Base-by-base conservation (phyloP, 768 basidiomycete genomes). In the Mycena olivaceomarginata region DNA sequence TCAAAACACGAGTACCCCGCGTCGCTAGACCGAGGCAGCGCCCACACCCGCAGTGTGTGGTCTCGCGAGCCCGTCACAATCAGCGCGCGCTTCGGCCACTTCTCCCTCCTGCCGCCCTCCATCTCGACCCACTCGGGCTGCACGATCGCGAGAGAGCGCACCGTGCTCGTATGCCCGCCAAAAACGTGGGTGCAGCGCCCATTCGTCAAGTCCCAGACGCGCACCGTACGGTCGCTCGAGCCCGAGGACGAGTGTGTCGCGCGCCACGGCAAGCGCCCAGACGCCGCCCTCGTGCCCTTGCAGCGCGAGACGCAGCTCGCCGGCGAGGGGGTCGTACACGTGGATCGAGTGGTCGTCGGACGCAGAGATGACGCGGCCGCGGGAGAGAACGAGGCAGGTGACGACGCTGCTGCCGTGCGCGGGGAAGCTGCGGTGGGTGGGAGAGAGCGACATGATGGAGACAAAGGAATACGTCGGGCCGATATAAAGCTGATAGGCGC, bases 321-420 rank as follows among this genome's bases (percentile, higher is more conserved):
- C 98, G 0, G 94, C 95, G 40, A 90, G 84, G n/a, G 96, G 97
- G 31, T 94, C 95, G 84, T 98, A 99, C 62, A 99, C 93, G 82
- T 98, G 96, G 82, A 99, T 98, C 5, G 97, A 96, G 81, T 99
- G 97, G 85, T 99, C 97, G 85, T 99, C 98, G 0, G 97, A 98
- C 13, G 98, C 98, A 13, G 96, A 97, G 82, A 99, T 97, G 86
- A 99, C 97, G 76, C 98, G 96, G 40, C 96, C 95, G 76, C 93
- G 93, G 67, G 98, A 98, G 87, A 99, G 96, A 80, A 99, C 92
- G 62, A 99, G 92, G 84, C 97, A 98, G 56, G 98, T 99, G 83
- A 99, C 97, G 77, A 99, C 98, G 31, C 94, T 93, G 62, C 92
- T 92, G 0, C 97, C 96, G 80, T 97, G 96, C 13, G 97, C 97